Percentiles rank a stretch among this genome's conserved stretches.
Conservation (phyloP, 192 early-diverging fungal genomes). For the Diversispora epigaea region DNA sequence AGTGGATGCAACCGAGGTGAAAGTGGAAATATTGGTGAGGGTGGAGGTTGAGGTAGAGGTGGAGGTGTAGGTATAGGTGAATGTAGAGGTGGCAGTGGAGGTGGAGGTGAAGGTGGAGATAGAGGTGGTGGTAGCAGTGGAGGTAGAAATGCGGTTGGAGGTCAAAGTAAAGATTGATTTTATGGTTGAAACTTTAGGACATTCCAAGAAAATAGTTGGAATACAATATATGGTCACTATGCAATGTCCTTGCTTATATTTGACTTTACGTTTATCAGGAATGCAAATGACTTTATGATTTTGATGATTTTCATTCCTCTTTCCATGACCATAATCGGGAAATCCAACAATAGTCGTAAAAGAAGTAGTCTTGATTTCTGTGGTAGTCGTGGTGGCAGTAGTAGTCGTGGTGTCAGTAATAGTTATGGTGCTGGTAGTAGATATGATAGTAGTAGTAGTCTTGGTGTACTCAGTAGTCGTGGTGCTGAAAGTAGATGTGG, state of each 20-base stretch:
- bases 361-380: too few species aligned
- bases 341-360: too few species aligned
- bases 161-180: neutral
- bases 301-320: neutral
- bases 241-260: neutral
- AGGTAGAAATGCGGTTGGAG: neutral
- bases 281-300: neutral
- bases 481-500: neutral
- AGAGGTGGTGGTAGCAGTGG: neutral
- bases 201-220: neutral
- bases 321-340: too few species aligned
- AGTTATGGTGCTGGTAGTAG: too few species aligned
- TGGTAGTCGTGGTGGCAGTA: too few species aligned
- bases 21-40: too few species aligned
- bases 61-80: too few species aligned
- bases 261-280: neutral
- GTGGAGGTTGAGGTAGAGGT: too few species aligned
- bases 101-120: neutral
- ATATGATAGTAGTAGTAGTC: neutral
- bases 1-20: too few species aligned
- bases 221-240: neutral
- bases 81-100: neutral
- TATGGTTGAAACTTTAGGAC: neutral
- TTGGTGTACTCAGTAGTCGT: neutral
- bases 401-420: too few species aligned